phyloP scores from a whole-genome alignment of 192 early-diverging fungal genomes.

The Physocladia obscura region DNA sequence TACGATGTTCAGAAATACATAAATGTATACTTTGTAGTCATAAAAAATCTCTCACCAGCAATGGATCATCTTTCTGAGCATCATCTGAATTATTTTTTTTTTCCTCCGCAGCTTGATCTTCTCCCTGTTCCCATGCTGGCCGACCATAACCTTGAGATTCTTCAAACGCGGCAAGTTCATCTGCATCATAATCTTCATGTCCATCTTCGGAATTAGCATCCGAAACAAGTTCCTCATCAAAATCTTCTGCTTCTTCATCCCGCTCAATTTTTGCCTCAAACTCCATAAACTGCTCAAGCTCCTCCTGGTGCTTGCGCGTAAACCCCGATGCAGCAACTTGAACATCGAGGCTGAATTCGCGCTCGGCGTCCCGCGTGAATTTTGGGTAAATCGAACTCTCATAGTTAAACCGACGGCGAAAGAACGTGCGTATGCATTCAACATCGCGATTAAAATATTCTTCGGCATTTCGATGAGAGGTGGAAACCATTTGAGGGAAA shows the following conservation, averaged over 20 bases:
- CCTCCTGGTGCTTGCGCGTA: constrained; percentile 83
- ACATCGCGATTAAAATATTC: constrained; percentile 98
- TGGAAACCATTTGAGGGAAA: constrained; percentile 99
- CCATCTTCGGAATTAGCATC: constrained; percentile 8
- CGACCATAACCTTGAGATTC: constrained; percentile 11
- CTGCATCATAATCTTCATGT: constrained; percentile 16
- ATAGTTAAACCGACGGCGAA: constrained; percentile 86
- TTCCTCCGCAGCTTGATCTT: background rate
- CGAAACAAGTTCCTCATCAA: constrained; percentile 17
- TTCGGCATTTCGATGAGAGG: constrained; percentile 91
- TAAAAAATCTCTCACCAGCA: too few relatives aligned
- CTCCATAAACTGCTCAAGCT: constrained; percentile 62
- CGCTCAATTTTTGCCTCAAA: constrained; percentile 20
- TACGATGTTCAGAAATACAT: too few relatives aligned
- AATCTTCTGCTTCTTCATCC: constrained; percentile 23
- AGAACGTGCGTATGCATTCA: constrained; percentile 93
- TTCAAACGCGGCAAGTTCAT: constrained; percentile 29
- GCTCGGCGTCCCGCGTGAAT: constrained; percentile 76
- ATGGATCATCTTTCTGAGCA: background rate
- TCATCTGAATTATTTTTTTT: background rate
- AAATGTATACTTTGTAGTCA: too few relatives aligned
- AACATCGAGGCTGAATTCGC: constrained; percentile 90
- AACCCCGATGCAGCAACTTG: constrained; percentile 97
- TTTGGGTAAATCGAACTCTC: constrained; percentile 89
- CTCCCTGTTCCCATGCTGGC: background rate